Percentiles rank a stretch among this genome's conserved stretches.
Conservation (phyloP, 2,329 filamentous ascomycete genomes). For the Mycosphaerelloides madeirae region DNA sequence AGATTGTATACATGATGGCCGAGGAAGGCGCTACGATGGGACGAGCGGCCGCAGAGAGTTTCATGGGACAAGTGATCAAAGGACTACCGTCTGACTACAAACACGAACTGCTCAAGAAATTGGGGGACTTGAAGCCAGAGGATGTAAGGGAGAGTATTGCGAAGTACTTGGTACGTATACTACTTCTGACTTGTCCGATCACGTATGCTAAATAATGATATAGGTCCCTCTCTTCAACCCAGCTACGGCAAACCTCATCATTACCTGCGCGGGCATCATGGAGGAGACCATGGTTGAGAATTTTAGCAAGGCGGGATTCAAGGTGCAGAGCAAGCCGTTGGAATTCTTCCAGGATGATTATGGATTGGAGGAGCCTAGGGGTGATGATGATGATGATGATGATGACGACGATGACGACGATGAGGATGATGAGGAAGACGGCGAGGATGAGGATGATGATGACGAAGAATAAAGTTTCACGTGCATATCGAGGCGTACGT, state of each 20-base stretch:
- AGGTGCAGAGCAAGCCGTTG: conserved; percentile 67
- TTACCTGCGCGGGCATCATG: conserved; percentile 84
- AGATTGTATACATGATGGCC: conserved; percentile 79
- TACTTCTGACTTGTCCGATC: too few relatives aligned
- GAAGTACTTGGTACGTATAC: conserved; percentile 56
- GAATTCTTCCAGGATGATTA: conserved; percentile 86
- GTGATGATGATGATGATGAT: conserved; percentile 55
- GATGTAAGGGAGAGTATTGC: conserved; percentile 71
- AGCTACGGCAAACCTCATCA: conserved; percentile 73
- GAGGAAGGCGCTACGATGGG: conserved; percentile 85
- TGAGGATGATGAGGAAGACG: conserved; percentile 44
- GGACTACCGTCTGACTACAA: conserved; percentile 73
- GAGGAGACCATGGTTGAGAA: conserved; percentile 73
- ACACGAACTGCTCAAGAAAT: conserved; percentile 68
- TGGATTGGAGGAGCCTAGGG: conserved; percentile 63
- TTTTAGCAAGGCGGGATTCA: conserved; percentile 72
- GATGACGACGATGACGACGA: conserved; percentile 56
- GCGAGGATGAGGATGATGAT: conserved; percentile 42
- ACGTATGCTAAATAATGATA: too few relatives aligned
- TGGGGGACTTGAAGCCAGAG: conserved; percentile 69
- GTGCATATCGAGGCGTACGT: too few relatives aligned
- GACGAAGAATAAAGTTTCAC: background rate
- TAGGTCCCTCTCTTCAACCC: conserved; percentile 70
- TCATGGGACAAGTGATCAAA: conserved; percentile 73
- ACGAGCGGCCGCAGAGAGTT: conserved; percentile 75